Evolutionary conservation across 257 asterid genomes (phyloP), one percentile per base, ranked within the genome.

Genomic region (Eucommia ulmoides): DNA sequence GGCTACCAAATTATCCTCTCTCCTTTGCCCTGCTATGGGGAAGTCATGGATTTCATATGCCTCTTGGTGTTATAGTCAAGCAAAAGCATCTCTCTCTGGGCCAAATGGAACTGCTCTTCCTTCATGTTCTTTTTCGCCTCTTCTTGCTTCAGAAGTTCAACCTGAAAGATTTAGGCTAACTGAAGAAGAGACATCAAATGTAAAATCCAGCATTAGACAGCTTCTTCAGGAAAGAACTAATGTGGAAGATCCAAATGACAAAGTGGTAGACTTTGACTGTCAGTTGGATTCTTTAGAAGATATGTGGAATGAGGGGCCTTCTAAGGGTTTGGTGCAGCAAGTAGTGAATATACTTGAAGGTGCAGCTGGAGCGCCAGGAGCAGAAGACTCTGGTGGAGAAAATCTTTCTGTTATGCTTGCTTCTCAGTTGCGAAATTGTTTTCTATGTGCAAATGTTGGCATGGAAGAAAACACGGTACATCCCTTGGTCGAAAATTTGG

Each of bases 1-100:
- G 9, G 71, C 82, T 51, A 73, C 75, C 61, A 82, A 79, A 74
- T 58, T 79, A 57, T 78, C 98, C n/a, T 73, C 93, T 41, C 75
- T 53, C 56, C 93, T 91, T 53, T 85, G 95, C 75, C 96, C 96
- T 54, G 65, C 59, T 66, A 80, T 91, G 85, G 96, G 95, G 50
- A 91, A 86, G 75, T 79, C 98, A 19, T 91, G 96, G 96, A 76
- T 91, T 65, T 68, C 77, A 73, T 91, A 76, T 68, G 98, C 93
- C 47, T 82, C 93, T 19, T 91, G 98, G 98, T 85, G 98, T 70
- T 86, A 74, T 61, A 48, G 59, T 63, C 94, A 79, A 70, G 96
- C 96, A 62, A 79, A 55, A 51, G 66, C 78, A 54, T 76, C 79
- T 35, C 57, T 80, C 60, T 59, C 84, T 54, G 62, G 76, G 45